Evolutionary conservation across 225 moss, liverwort and hornwort species (phyloP), one percentile per base, ranked within the genome.

Genomic region (Bryum argenteum): DNA sequence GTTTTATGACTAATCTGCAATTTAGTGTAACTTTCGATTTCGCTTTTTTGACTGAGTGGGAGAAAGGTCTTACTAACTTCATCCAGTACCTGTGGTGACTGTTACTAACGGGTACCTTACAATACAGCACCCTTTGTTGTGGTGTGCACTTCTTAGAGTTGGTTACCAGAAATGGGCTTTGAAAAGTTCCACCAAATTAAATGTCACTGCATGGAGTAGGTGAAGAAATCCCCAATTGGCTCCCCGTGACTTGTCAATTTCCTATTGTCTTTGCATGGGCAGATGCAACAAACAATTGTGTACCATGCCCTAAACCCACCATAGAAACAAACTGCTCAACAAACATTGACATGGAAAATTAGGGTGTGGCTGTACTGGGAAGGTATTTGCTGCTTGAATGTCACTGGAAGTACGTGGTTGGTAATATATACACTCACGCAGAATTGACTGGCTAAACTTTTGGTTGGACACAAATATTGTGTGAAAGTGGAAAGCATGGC

Each of bases 251-350:
- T 23, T 52, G 22, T 61, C 61, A 50, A 54, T 24, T 69, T 17
- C 24, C 38, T 54, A 37, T 61, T 65, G 61, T 4, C 61, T 60
- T 54, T 60, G 19, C 54, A 9, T 7, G 10, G 0, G 16, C 59
- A 26, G 60, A 4, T 33, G 33, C 60, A 66, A 26, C 45, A 28
- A 72, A n/a, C n/a, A n/a, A 53, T 1, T 14, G 14, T 15, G 69
- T 77, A 77, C 72, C 38, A 52, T 64, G 20, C 69, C 76, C 24
- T 8, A 74, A 78, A 70, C 77, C n/a, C 8, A 54, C 54, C 9
- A 4, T n/a, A 45, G n/a, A 37, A 70, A 23, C 58, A n/a, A n/a
- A n/a, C n/a, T n/a, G 14, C 45, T 66, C 68, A 73, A 64, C 69
- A 53, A 69, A 73, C 64, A 58, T 6, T 33, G 33, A 0, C 5